phyloP scores from a whole-genome alignment of 805 yeast species.

The Hemisphaericaspora nanyangensis region DNA sequence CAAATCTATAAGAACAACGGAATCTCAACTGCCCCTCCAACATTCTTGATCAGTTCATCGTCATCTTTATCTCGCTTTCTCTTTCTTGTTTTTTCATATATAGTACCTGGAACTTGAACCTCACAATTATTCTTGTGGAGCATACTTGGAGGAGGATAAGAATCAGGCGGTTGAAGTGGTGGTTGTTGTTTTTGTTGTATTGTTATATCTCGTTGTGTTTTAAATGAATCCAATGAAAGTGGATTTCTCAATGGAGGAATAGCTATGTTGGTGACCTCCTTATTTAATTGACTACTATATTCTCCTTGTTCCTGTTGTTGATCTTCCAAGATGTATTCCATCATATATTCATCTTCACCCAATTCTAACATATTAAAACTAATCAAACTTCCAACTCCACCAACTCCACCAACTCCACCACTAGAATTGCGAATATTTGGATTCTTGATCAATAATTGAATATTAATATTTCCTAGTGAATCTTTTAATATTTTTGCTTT shows the following conservation, averaged over 20 bases:
- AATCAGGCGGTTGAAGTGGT: neutral
- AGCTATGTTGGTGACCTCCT: neutral
- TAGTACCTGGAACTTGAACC: constrained; percentile 1
- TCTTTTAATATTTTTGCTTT: constrained; percentile 40
- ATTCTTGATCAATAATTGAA: constrained; percentile 38
- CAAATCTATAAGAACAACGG: constrained; percentile 36
- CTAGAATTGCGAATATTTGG: no score
- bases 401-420: constrained; percentile 17
- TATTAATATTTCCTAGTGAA: constrained; percentile 28
- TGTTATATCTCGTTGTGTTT: no score
- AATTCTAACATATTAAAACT: constrained; percentile 38
- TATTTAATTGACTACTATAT: neutral
- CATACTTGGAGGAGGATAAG: neutral
- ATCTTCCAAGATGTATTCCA: constrained; percentile 5
- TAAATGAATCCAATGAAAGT: neutral
- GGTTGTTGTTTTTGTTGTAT: no score
- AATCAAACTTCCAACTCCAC: constrained; percentile 35
- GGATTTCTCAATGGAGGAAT: neutral
- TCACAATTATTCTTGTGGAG: no score
- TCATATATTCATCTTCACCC: constrained; percentile 7
- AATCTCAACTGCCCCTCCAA: constrained; percentile 43
- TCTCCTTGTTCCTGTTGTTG: constrained; percentile 2
- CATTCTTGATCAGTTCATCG: constrained; percentile 18
- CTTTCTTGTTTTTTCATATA: neutral
- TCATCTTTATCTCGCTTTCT: neutral